Evolutionary conservation across 768 basidiomycete genomes (phyloP).

Genomic region (Lactifluus hygrophoroides): DNA sequence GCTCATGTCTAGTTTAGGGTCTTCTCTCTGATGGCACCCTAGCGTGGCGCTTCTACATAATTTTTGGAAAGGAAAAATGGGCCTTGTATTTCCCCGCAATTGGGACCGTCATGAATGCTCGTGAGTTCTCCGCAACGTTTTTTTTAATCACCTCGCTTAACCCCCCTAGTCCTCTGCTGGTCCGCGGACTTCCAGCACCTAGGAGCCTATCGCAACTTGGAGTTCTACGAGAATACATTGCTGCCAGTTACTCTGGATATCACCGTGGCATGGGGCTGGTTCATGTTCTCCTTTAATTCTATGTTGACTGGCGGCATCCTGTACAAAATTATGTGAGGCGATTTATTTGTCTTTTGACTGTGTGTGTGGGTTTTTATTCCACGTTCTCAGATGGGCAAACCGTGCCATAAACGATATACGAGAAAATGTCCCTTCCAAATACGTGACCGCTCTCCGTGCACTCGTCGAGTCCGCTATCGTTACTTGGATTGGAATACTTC

Average conservation of each 20-base stretch:
- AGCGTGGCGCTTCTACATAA: constrained; percentile 23
- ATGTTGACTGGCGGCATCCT: constrained; percentile 22
- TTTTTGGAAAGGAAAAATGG: constrained; percentile 20
- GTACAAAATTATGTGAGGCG: constrained; percentile 20
- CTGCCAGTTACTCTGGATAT: constrained; percentile 19
- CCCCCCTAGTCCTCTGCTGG: constrained; percentile 21
- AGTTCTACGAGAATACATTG: constrained; percentile 15
- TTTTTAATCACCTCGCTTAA: not conserved
- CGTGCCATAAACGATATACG: not conserved
- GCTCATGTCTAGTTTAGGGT: constrained; percentile 11
- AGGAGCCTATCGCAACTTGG: constrained; percentile 12
- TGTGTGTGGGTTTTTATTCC: not conserved
- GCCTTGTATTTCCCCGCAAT: constrained; percentile 19
- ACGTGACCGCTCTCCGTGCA: constrained; percentile 12
- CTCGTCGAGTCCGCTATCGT: constrained; percentile 23
- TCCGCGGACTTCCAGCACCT: constrained; percentile 20
- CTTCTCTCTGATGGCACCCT: constrained; percentile 23
- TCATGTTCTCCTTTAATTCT: constrained; percentile 22
- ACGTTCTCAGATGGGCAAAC: not conserved
- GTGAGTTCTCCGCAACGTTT: constrained; percentile 7
- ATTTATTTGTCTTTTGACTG: not conserved
- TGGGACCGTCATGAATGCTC: constrained; percentile 17
- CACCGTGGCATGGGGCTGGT: constrained; percentile 25
- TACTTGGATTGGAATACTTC: constrained; percentile 24
- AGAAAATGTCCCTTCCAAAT: not conserved